Evolutionary conservation across 345 rosid genomes (phyloP).

Genomic region (Hibiscus mutabilis): DNA sequence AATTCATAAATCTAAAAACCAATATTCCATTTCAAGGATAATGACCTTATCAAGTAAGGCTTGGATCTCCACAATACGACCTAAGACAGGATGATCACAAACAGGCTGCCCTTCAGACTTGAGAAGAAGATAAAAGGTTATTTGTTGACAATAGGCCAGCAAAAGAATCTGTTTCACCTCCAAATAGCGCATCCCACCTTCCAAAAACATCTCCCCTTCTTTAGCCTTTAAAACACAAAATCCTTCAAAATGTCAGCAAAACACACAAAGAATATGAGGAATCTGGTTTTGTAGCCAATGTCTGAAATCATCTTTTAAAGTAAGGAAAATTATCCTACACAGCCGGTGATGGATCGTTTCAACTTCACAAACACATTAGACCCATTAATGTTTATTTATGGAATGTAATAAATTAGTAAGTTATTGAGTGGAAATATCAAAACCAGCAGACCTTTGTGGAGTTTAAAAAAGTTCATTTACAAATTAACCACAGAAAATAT

Average conservation of each 20-base stretch:
- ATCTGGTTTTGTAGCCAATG: neutral
- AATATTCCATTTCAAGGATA: neutral
- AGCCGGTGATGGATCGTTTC: neutral
- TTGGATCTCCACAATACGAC: slow-evolving; percentile 81
- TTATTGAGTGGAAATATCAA: neutral
- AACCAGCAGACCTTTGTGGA: neutral
- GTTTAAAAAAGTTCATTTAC: neutral
- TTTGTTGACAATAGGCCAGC: slow-evolving; percentile 76
- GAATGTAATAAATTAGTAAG: neutral
- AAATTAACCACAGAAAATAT: neutral
- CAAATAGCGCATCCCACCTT: slow-evolving; percentile 55
- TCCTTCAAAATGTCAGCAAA: neutral
- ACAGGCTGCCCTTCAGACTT: slow-evolving; percentile 87
- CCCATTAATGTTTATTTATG: neutral
- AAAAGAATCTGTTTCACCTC: slow-evolving; percentile 79
- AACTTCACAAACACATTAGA: neutral
- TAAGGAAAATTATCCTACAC: neutral
- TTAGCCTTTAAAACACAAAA: slow-evolving; percentile 38
- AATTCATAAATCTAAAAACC: neutral
- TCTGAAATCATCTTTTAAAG: neutral
- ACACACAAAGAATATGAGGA: neutral
- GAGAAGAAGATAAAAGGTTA: slow-evolving; percentile 85
- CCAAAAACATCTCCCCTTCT: slow-evolving; percentile 29
- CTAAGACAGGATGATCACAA: slow-evolving; percentile 86
- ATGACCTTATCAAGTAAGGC: slow-evolving; percentile 67